Evolutionary conservation across 2,329 filamentous ascomycete species (phyloP), one percentile per base, ranked within the genome.

Genomic region (Helicocarpus griseus): DNA sequence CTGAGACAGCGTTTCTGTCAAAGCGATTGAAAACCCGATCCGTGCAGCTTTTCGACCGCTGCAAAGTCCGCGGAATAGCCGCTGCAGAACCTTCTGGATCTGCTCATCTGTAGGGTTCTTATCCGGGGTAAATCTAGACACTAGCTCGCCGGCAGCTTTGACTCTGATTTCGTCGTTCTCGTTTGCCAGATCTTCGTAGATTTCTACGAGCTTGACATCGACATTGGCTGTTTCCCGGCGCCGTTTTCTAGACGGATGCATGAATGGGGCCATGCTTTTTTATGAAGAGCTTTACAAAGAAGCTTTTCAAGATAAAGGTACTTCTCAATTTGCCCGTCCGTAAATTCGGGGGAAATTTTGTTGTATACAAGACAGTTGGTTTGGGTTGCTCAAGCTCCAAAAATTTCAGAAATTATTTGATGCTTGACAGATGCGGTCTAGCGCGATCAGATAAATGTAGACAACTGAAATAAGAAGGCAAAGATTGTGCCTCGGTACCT

Each of bases 21-120:
- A 73, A 0, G 91, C 91, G 51, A 96, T 77, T 50, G 89, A 95
- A 66, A 95, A 96, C 3, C 93, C 93, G 48, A 93, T 73, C 24
- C 93, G 80, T 17, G 91, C 89, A 11, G 87, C 88, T 71, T 95
- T 95, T 52, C 89, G 83, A 50, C 89, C 85, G 65, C 89, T 96
- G 55, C 90, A 89, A 17, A 97, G 81, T 38, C 93, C 93, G 50
- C 87, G 82, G 66, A 96, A 88, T 35, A 98, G 75, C 24, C 86
- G 78, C 63, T 80, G 79, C 56, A 76, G 55, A 1, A 64, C 63
- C 50, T 69, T 70, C 49, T 65, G 61, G 45, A 72, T 66, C 51
- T 71, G 64, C 28, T 74, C 72, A 51, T 69, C 64, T 13, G 63
- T 60, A 4, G 69, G 64, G 26, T 65, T 63, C 53, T 67, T 63